These are phyloP conservation scores for Candida qinlingensis DNA, from an alignment of 805 yeast species.

Conservation along the genomic window DNA sequence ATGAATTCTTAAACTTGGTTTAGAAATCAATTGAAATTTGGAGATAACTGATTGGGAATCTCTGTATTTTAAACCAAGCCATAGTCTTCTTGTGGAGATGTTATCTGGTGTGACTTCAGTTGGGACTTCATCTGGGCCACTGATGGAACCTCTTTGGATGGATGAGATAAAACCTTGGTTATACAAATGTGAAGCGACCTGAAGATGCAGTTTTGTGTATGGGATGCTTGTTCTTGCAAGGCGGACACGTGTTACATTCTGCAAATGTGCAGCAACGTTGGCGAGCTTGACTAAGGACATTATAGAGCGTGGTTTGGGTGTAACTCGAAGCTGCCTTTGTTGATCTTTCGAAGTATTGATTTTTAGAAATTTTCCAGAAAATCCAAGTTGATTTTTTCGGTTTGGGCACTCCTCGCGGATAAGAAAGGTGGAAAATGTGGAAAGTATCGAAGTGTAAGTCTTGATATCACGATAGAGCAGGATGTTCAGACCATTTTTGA, in stretches of 20 bases:
- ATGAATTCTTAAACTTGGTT: constrained; percentile 74
- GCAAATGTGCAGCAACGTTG: constrained; percentile 80
- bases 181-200: constrained; percentile 77
- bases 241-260: constrained; percentile 77
- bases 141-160: constrained; percentile 75
- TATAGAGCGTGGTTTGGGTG: not conserved
- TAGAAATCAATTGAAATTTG: constrained; percentile 67
- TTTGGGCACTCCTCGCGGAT: no score
- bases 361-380: no score
- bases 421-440: no score
- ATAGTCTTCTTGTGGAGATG: constrained; percentile 76
- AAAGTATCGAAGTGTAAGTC: no score
- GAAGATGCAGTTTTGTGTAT: constrained; percentile 75
- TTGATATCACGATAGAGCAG: no score
- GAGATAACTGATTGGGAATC: constrained; percentile 70
- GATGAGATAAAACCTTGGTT: constrained; percentile 86
- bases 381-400: no score
- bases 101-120: constrained; percentile 83
- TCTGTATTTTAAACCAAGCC: constrained; percentile 86
- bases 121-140: constrained; percentile 77
- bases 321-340: not conserved
- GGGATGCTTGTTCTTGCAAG: constrained; percentile 76
- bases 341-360: not conserved
- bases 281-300: constrained; percentile 86
- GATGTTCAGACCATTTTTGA: constrained; percentile 1